Conservation (phyloP, 805 yeast species). For the Candida manassasensis region DNA sequence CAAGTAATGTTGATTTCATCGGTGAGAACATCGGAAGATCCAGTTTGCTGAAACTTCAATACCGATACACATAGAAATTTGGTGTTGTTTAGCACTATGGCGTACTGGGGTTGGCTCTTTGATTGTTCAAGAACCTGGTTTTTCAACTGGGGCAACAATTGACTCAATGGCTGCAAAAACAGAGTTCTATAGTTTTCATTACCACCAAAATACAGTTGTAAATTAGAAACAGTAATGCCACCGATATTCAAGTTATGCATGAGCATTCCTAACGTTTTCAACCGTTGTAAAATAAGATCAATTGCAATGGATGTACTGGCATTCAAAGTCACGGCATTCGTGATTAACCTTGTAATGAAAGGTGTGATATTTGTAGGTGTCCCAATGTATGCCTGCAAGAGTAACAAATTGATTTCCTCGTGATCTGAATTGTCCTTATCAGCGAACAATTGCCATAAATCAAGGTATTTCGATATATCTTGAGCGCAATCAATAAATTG, state of each 20-base stretch:
- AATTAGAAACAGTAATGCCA: background rate
- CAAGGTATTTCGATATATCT: background rate
- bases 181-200: background rate
- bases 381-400: conserved; percentile 17
- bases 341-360: conserved; percentile 2
- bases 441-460: conserved; percentile 8
- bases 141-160: conserved; percentile 9
- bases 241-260: conserved; percentile 9
- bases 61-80: conserved; percentile 27
- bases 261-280: conserved; percentile 19
- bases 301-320: background rate
- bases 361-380: background rate
- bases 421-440: conserved; percentile 10
- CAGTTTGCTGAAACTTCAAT: no score
- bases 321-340: background rate
- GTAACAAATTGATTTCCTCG: conserved; percentile 18
- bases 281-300: conserved; percentile 8
- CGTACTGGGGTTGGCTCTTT: conserved; percentile 6
- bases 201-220: background rate
- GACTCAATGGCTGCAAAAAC: conserved; percentile 2
- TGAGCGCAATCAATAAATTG: conserved; percentile 9
- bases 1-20: no score
- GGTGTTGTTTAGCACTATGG: conserved; percentile 25
- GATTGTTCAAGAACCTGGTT: conserved; percentile 2
- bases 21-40: no score